Conservation (phyloP, 2,329 filamentous ascomycete species). For the Aspergillus clavatus region DNA sequence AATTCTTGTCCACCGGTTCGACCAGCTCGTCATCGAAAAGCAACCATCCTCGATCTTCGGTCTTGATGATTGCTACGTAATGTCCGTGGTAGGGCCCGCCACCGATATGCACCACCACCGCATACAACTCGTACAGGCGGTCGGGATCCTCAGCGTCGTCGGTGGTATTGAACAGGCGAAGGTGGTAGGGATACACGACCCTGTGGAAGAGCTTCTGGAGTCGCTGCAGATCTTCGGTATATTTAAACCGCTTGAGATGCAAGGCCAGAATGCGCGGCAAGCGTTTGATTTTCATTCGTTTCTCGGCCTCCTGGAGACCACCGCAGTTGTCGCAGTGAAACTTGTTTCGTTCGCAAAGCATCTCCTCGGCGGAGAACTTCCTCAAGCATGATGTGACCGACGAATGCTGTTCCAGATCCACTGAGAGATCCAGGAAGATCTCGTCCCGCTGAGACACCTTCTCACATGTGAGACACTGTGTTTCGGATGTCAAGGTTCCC, state of each 20-base stretch:
- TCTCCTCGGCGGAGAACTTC: constrained; percentile 96
- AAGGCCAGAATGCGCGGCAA: constrained; percentile 86
- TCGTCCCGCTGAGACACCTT: constrained; percentile 93
- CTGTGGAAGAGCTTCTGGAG: constrained; percentile 95
- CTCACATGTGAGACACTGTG: constrained; percentile 92
- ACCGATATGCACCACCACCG: constrained; percentile 94
- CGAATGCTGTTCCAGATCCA: constrained; percentile 90
- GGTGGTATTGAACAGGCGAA: constrained; percentile 95
- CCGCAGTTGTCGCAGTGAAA: constrained; percentile 98
- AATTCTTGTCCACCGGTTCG: constrained; percentile 93
- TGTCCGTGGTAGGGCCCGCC: constrained; percentile 96
- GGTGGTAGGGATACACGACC: constrained; percentile 93
- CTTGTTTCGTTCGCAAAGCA: constrained; percentile 97
- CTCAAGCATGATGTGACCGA: constrained; percentile 92
- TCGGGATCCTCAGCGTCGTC: constrained; percentile 93
- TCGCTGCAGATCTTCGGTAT: constrained; percentile 89
- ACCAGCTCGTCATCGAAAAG: constrained; percentile 98
- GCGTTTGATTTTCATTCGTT: constrained; percentile 98
- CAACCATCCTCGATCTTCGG: constrained; percentile 89
- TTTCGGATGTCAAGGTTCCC: constrained; percentile 90
- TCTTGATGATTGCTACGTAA: constrained; percentile 97
- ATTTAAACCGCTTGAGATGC: constrained; percentile 96
- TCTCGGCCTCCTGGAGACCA: constrained; percentile 93
- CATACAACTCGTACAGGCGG: constrained; percentile 91
- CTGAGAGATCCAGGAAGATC: constrained; percentile 90